phyloP scores from a whole-genome alignment of 1,284 basidiomycete species.

The Volvariella volvacea region DNA sequence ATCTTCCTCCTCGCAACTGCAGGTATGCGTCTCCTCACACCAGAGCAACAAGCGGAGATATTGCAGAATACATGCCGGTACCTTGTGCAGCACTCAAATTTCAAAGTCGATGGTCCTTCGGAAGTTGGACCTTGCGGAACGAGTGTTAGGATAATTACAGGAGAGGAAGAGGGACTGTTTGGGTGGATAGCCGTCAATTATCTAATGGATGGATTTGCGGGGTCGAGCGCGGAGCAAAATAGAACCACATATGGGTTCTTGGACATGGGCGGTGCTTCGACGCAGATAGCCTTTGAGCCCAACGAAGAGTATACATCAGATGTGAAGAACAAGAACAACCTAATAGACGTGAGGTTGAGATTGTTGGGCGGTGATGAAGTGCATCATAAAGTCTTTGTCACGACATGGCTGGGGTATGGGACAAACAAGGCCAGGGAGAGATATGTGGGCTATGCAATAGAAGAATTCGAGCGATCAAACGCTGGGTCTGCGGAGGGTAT shows the following conservation, averaged over 20 bases:
- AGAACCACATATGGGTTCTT: slow-evolving; percentile 91
- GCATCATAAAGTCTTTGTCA: slow-evolving; percentile 91
- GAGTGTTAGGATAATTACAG: slow-evolving; percentile 91
- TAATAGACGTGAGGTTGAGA: slow-evolving; percentile 79
- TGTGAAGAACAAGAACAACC: slow-evolving; percentile 36
- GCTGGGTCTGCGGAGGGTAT: slow-evolving; percentile 28
- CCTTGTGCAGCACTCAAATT: slow-evolving; percentile 68
- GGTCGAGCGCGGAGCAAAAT: slow-evolving; percentile 40
- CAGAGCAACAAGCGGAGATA: slow-evolving; percentile 65
- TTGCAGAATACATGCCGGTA: slow-evolving; percentile 75
- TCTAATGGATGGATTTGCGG: slow-evolving; percentile 94
- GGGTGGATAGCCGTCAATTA: slow-evolving; percentile 99
- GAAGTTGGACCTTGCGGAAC: slow-evolving; percentile 75
- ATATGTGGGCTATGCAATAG: slow-evolving; percentile 70
- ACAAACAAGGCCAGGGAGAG: slow-evolving; percentile 94
- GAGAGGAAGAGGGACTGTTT: slow-evolving; percentile 96
- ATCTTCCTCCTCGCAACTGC: slow-evolving; percentile 95
- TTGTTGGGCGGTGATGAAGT: slow-evolving; percentile 85
- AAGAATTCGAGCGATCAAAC: slow-evolving; percentile 43
- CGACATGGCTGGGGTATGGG: slow-evolving; percentile 97
- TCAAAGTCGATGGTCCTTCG: slow-evolving; percentile 62
- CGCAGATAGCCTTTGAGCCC: slow-evolving; percentile 96
- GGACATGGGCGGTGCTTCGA: slow-evolving; percentile 99
- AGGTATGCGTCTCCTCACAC: slow-evolving; percentile 87
- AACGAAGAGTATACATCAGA: slow-evolving; percentile 45